Evolutionary conservation across 805 yeast species (phyloP).

Genomic region (Myxozyma monticola): DNA sequence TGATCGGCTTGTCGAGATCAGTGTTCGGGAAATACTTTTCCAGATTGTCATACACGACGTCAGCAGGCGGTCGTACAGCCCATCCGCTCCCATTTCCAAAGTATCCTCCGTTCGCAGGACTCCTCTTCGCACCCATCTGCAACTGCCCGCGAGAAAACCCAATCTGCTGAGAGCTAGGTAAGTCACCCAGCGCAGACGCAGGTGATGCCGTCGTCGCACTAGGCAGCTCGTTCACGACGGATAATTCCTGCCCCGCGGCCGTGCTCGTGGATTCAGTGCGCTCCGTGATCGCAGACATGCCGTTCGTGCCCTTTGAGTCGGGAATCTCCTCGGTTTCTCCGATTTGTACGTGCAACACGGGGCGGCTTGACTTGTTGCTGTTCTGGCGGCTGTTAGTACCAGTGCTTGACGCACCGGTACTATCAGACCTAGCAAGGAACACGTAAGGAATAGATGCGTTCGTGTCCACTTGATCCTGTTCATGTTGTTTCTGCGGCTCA

Average conservation of each 20-base stretch:
- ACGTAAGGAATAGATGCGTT: constrained; percentile 10
- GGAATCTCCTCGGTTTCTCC: constrained; percentile 16
- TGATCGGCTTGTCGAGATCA: constrained; percentile 86
- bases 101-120: not conserved
- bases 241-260: not conserved
- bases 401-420: constrained; percentile 7
- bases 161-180: constrained; percentile 6
- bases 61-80: constrained; percentile 93
- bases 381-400: constrained; percentile 9
- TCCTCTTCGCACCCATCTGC: not conserved
- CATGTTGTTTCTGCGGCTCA: too few relatives aligned
- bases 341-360: constrained; percentile 25
- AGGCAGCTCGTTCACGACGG: not conserved
- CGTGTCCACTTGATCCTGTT: not conserved
- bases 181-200: constrained; percentile 22
- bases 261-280: constrained; percentile 15
- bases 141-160: not conserved
- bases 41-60: constrained; percentile 85
- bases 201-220: constrained; percentile 22
- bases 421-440: constrained; percentile 4
- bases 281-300: constrained; percentile 25
- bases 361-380: constrained; percentile 21
- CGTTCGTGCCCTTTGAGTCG: not conserved
- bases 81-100: constrained; percentile 37
- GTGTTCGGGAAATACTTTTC: constrained; percentile 92